A percentile compares a stretch with the other conserved stretches of the same genome.
Evolutionary conservation across 2,329 filamentous ascomycete genomes (phyloP).

Genomic region (Fusarium sp.): DNA sequence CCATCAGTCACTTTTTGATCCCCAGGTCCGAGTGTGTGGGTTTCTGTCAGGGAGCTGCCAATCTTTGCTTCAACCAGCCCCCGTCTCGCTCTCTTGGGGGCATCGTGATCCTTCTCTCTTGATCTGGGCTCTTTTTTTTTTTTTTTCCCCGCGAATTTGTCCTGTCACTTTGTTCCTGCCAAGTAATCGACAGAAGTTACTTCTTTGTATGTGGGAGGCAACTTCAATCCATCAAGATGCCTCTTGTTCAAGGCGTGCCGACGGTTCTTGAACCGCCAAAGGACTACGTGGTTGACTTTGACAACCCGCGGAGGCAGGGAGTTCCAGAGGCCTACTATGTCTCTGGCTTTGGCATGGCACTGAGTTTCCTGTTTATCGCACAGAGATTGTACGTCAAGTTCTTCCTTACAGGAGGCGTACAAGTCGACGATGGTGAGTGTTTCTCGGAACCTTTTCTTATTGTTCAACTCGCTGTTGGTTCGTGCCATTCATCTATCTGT

Average conservation of each 20-base stretch:
- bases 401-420: slow-evolving; percentile 34
- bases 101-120: not conserved
- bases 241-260: slow-evolving; percentile 25
- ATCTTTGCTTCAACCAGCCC: slow-evolving; percentile 8
- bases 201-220: not conserved
- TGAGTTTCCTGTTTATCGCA: slow-evolving; percentile 39
- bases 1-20: not conserved
- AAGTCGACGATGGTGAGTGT: slow-evolving; percentile 43
- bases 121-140: not conserved
- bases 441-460: not conserved
- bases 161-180: not conserved
- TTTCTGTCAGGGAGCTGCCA: too few relatives aligned
- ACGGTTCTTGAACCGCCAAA: slow-evolving; percentile 41
- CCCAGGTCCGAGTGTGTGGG: not conserved
- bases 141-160: too few relatives aligned
- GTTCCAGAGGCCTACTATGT: slow-evolving; percentile 39
- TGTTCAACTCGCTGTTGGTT: not conserved
- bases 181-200: not conserved
- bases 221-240: slow-evolving; percentile 18
- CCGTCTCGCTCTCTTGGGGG: not conserved
- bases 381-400: slow-evolving; percentile 45
- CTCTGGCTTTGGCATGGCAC: slow-evolving; percentile 28
- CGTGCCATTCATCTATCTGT: not conserved
- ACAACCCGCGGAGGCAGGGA: slow-evolving; percentile 44
- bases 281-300: slow-evolving; percentile 50